Evolutionary conservation across 2,329 filamentous ascomycete species (phyloP).

Genomic region (Exserohilum turcica): DNA sequence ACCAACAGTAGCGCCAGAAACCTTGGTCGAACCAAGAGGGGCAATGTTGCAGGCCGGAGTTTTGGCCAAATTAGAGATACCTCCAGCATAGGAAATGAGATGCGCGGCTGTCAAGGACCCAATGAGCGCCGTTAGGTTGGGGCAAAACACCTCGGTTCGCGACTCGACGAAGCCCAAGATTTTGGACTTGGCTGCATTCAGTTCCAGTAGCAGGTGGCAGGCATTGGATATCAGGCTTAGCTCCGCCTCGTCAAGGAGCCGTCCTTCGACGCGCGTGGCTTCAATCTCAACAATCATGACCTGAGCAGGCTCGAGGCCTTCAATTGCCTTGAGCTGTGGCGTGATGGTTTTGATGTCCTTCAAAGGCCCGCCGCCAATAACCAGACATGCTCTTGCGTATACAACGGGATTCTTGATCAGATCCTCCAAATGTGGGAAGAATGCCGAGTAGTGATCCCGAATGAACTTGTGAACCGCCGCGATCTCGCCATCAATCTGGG

Average conservation of each 20-base stretch:
- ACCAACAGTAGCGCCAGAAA: conserved; percentile 75
- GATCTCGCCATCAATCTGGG: conserved; percentile 91
- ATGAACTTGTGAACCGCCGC: conserved; percentile 95
- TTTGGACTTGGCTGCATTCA: conserved; percentile 84
- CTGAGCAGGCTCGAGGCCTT: conserved; percentile 77
- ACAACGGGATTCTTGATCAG: conserved; percentile 91
- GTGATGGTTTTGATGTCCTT: conserved; percentile 84
- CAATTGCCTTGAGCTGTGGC: conserved; percentile 74
- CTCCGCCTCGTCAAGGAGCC: conserved; percentile 75
- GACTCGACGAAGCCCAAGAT: conserved; percentile 95
- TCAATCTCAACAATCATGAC: conserved; percentile 97
- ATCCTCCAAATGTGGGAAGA: conserved; percentile 90
- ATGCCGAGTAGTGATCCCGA: conserved; percentile 89
- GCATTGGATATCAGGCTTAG: conserved; percentile 74
- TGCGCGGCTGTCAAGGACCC: conserved; percentile 93
- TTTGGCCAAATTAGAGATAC: conserved; percentile 84
- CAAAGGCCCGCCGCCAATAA: conserved; percentile 90
- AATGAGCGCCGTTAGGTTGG: conserved; percentile 87
- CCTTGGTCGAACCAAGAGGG: conserved; percentile 87
- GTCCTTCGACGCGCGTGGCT: conserved; percentile 85
- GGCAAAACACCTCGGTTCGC: conserved; percentile 94
- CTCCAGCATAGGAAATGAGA: conserved; percentile 92
- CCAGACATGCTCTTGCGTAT: conserved; percentile 92
- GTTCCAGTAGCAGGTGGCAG: conserved; percentile 84
- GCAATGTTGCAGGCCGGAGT: conserved; percentile 92